A percentile compares a stretch with the other conserved stretches of the same genome.
phyloP scores from a whole-genome alignment of 768 basidiomycete genomes.

The Suillus decipiens region DNA sequence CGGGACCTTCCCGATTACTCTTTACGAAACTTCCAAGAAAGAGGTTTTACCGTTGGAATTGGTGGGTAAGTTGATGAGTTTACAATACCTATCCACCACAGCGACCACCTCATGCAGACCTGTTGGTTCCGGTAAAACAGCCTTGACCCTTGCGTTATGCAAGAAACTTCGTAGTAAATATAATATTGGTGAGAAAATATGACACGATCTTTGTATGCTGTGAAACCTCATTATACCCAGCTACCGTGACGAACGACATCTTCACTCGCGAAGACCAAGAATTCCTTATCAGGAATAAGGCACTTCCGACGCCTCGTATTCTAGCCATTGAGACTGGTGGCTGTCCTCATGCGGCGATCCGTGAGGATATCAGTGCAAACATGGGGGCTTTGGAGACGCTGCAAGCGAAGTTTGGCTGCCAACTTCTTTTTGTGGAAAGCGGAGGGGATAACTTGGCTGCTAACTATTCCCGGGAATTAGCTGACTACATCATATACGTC shows the following conservation, averaged over 20 bases:
- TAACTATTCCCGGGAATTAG: conserved; percentile 94
- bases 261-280: conserved; percentile 98
- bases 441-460: conserved; percentile 98
- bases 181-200: conserved; percentile 75
- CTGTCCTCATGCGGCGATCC: conserved; percentile 97
- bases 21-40: conserved; percentile 81
- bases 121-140: conserved; percentile 98
- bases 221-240: conserved; percentile 40
- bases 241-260: conserved; percentile 98
- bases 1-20: conserved; percentile 91
- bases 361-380: conserved; percentile 98
- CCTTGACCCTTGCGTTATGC: conserved; percentile 89
- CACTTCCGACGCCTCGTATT: conserved; percentile 82
- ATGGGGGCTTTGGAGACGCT: conserved; percentile 94
- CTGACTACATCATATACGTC: conserved; percentile 96
- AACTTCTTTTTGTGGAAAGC: conserved; percentile 92
- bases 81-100: neutral
- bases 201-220: conserved; percentile 7
- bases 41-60: conserved; percentile 97
- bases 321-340: conserved; percentile 97
- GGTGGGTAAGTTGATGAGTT: conserved; percentile 68
- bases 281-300: conserved; percentile 91
- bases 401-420: conserved; percentile 87
- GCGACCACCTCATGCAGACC: conserved; percentile 53
- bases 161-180: conserved; percentile 75